Percentiles rank a stretch among this genome's conserved stretches.
These are phyloP conservation scores for Excoecaria agallocha DNA, from an alignment of 345 rosid genomes.

Conservation along the genomic window DNA sequence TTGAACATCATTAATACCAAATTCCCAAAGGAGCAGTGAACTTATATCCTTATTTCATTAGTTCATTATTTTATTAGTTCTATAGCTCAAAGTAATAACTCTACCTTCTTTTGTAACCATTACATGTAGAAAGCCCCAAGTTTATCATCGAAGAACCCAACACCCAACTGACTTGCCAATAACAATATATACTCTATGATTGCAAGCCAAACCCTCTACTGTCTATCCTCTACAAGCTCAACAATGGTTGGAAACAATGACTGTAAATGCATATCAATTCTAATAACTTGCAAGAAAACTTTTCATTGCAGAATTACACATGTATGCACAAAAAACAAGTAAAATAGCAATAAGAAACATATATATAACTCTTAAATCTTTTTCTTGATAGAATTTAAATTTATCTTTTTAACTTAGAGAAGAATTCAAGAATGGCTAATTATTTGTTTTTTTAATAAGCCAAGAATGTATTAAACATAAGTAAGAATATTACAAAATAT, in stretches of 20 bases:
- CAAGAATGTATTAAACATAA: no score
- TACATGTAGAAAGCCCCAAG: constrained; percentile 97
- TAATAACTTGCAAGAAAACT: constrained; percentile 70
- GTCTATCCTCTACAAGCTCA: constrained; percentile 98
- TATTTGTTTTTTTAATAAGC: no score
- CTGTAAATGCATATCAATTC: constrained; percentile 90
- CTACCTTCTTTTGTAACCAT: constrained; percentile 92
- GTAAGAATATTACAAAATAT: no score
- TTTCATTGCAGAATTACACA: neutral
- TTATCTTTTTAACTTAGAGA: no score
- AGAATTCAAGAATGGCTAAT: no score
- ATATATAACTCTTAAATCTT: neutral
- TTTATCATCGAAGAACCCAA: constrained; percentile 88
- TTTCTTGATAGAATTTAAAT: no score
- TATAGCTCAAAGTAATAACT: neutral
- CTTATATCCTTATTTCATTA: neutral
- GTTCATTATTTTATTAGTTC: no score
- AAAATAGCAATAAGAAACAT: neutral
- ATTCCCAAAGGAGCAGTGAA: neutral
- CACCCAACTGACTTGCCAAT: constrained; percentile 92
- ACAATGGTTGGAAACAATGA: constrained; percentile 93
- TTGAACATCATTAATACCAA: neutral
- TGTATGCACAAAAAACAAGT: neutral
- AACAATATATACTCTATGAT: constrained; percentile 93
- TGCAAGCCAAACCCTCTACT: constrained; percentile 95